Percentiles rank a stretch among this genome's conserved stretches.
Conservation (phyloP, 176 grass and related monocot genomes). For the Rhynchospora pubera region DNA sequence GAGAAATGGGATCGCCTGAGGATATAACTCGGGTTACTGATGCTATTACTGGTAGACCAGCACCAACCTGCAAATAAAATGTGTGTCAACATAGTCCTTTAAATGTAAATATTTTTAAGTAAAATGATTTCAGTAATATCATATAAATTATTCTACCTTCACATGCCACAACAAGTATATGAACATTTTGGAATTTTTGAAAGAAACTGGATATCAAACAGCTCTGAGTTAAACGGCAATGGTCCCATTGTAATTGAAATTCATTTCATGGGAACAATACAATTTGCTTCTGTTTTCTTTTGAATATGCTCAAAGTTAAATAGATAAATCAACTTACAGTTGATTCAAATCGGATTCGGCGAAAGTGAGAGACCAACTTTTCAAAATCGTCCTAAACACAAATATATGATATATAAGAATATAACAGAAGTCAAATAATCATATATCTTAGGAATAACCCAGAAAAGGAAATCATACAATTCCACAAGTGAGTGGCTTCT, state of each 20-base stretch:
- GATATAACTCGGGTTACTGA: conserved; percentile 60
- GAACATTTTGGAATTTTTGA: neutral
- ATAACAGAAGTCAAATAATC: neutral
- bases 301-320: no score
- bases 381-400: conserved; percentile 60
- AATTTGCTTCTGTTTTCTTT: neutral
- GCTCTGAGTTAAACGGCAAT: neutral
- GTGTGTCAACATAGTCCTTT: neutral
- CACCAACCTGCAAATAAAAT: conserved; percentile 66
- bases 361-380: conserved; percentile 47
- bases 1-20: conserved; percentile 79
- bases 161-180: neutral
- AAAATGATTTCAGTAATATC: neutral
- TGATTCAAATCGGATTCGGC: no score
- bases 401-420: conserved; percentile 30
- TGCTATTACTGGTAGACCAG: conserved; percentile 88
- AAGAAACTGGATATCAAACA: neutral
- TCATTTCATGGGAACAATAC: neutral
- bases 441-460: neutral
- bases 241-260: neutral
- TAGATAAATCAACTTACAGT: no score
- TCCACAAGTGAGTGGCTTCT: conserved; percentile 74
- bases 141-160: neutral
- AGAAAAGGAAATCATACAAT: conserved; percentile 40
- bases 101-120: neutral